These are phyloP conservation scores for Wickerhamomyces hampshirensis DNA, from an alignment of 805 yeast genomes.

Conservation along the genomic window DNA sequence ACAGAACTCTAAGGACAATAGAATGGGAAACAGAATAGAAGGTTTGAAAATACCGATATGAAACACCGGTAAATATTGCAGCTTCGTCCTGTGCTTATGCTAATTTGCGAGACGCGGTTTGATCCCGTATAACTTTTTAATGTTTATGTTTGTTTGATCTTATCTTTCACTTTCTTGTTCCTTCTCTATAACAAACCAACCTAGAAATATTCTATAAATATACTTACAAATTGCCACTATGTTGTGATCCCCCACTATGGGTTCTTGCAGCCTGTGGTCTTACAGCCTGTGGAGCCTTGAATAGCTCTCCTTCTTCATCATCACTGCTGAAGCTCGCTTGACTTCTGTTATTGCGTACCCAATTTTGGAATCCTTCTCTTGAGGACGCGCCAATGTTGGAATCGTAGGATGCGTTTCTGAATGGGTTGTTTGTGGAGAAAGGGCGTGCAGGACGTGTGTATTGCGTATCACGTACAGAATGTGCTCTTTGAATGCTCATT, in stretches of 20 bases:
- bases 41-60: too few relatives aligned
- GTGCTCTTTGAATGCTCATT: slow-evolving; percentile 18
- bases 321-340: slow-evolving; percentile 40
- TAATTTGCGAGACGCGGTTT: not conserved
- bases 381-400: slow-evolving; percentile 24
- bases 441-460: slow-evolving; percentile 25
- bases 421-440: slow-evolving; percentile 69
- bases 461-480: slow-evolving; percentile 6
- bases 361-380: slow-evolving; percentile 41
- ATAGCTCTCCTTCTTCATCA: slow-evolving; percentile 28
- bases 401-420: slow-evolving; percentile 42
- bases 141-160: too few relatives aligned
- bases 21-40: too few relatives aligned
- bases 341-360: slow-evolving; percentile 46
- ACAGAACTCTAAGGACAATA: too few relatives aligned
- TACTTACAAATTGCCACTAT: slow-evolving; percentile 7
- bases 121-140: too few relatives aligned
- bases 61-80: too few relatives aligned
- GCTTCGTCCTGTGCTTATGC: not conserved
- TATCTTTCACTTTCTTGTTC: not conserved
- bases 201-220: not conserved
- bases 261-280: slow-evolving; percentile 20
- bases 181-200: slow-evolving; percentile 1
- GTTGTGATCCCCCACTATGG: slow-evolving; percentile 5
- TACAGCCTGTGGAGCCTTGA: slow-evolving; percentile 20